Conservation (phyloP, 192 early-diverging fungal genomes). For the Glomus cerebriforme region DNA sequence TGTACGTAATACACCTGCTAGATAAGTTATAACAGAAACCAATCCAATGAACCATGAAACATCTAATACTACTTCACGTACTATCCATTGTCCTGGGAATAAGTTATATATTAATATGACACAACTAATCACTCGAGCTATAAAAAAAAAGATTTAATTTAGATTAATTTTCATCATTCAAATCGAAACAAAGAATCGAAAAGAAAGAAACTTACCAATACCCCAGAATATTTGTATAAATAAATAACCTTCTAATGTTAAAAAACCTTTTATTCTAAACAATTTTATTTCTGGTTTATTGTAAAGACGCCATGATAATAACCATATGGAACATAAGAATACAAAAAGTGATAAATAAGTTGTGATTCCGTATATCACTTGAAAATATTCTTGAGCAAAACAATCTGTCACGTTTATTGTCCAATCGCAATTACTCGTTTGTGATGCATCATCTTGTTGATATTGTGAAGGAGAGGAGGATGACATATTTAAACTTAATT, state of each 20-base stretch:
- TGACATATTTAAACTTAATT: background rate
- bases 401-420: background rate
- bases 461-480: background rate
- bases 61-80: background rate
- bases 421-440: background rate
- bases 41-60: background rate
- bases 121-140: background rate
- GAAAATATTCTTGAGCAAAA: background rate
- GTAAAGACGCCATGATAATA: conserved; percentile 8
- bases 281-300: background rate
- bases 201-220: background rate
- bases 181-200: too few species aligned
- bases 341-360: conserved; percentile 1
- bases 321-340: background rate
- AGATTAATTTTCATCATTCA: too few species aligned
- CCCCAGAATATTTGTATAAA: conserved; percentile 18
- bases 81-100: background rate
- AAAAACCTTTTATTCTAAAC: conserved; percentile 11
- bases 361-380: background rate
- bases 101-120: background rate
- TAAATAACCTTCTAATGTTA: conserved; percentile 16
- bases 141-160: background rate
- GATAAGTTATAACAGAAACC: background rate
- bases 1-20: conserved; percentile 12
- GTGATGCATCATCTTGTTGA: too few species aligned